Conservation (phyloP, 2,329 filamentous ascomycete genomes). For the Talaromyces marneffei region DNA sequence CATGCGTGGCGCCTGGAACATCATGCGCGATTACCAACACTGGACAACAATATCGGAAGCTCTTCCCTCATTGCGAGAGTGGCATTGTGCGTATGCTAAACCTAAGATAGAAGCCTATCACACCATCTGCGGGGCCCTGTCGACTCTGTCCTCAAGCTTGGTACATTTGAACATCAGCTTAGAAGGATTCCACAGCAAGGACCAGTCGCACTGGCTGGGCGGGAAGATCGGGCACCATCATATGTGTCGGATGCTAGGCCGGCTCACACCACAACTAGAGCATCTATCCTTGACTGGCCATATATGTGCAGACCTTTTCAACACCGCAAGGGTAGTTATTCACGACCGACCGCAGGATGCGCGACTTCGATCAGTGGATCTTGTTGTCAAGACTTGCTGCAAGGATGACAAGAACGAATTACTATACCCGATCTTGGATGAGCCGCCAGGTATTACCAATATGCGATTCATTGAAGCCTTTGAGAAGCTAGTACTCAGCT, state of each 20-base stretch:
- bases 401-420: slow-evolving; percentile 33
- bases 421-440: slow-evolving; percentile 48
- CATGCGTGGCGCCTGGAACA: slow-evolving; percentile 71
- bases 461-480: slow-evolving; percentile 67
- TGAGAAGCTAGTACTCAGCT: slow-evolving; percentile 61
- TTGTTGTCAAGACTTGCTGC: slow-evolving; percentile 71
- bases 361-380: slow-evolving; percentile 59
- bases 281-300: slow-evolving; percentile 67
- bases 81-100: slow-evolving; percentile 56
- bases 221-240: slow-evolving; percentile 53
- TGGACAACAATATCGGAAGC: slow-evolving; percentile 58
- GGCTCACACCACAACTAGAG: slow-evolving; percentile 56
- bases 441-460: slow-evolving; percentile 66
- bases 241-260: slow-evolving; percentile 60
- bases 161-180: slow-evolving; percentile 62
- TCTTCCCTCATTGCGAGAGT: slow-evolving; percentile 58
- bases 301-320: slow-evolving; percentile 64
- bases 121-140: slow-evolving; percentile 60
- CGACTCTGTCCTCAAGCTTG: slow-evolving; percentile 52
- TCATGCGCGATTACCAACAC: slow-evolving; percentile 59
- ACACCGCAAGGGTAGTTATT: slow-evolving; percentile 48
- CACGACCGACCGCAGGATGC: slow-evolving; percentile 42
- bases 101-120: slow-evolving; percentile 69
- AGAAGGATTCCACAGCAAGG: slow-evolving; percentile 65
- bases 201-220: slow-evolving; percentile 50